Base-by-base conservation (phyloP, 768 basidiomycete species). In the Boletus vermiculosoides region DNA sequence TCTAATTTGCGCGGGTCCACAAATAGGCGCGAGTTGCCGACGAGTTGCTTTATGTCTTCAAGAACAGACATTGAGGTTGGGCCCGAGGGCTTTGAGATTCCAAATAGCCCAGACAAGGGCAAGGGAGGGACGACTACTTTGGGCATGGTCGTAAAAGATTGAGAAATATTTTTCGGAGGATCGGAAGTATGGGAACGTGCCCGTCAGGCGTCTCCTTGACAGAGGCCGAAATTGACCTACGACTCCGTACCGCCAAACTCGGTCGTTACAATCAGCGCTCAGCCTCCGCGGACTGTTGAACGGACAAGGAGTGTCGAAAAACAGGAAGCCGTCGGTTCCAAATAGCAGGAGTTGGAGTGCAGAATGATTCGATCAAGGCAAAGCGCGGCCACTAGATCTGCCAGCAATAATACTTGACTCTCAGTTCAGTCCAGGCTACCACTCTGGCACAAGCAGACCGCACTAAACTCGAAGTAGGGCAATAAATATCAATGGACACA, bases 1-100 rank as follows among this genome's bases (percentile, higher is more conserved):
- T 83, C 81, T 33, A 83, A 77, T 54, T 83, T 81, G 34, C 81
- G 66, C 25, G 65, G 78, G 45, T 88, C 85, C 50, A 81, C 76
- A 68, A 99, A 98, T 9, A 98, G 75, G 33, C 80, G 80, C 2
- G 96, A 98, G 37, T 81, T 81, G 33, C 78, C 74, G 48, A 95
- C 71, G n/a, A 98, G 79, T 41, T 81, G 79, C 66, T 97, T 95
- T 55, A 98, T 77, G 62, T 86, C 81, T 68, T 95, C 90, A 52
- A 98, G 82, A 31, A 96, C 72, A 28, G 86, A 78, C 96, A 98
- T 98, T 46, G 93, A 95, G 2, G 92, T 88, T 25, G 90, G 88
- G 1, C 96, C 96, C 0, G 93, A 90, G 1, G 97, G 97, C 71
- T 99, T 99, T 50, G 82, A 78, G 40, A 99, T 75, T 1, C 86